phyloP scores from a whole-genome alignment of 305 asterid genomes.

The Fraxinus xanthoxyloides region DNA sequence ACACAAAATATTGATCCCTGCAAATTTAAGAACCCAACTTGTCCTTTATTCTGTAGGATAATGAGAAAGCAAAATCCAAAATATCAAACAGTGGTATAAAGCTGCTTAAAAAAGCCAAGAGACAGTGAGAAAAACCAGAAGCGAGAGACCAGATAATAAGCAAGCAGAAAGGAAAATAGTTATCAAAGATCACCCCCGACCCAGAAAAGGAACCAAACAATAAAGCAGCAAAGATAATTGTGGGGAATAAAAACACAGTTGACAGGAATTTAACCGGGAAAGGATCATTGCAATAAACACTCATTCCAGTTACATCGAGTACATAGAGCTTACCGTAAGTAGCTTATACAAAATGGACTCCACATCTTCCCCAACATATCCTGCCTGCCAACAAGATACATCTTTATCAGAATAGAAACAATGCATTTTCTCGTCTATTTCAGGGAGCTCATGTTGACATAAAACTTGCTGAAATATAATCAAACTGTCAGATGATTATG shows the following conservation, averaged over 20 bases:
- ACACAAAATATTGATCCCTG: background rate
- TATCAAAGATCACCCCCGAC: background rate
- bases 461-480: background rate
- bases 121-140: conserved; percentile 14
- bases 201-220: background rate
- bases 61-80: background rate
- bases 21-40: background rate
- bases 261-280: background rate
- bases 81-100: background rate
- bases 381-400: conserved; percentile 64
- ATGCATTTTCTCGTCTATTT: background rate
- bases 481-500: background rate
- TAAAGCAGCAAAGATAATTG: background rate
- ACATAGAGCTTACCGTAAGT: conserved; percentile 51
- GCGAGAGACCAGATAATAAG: background rate
- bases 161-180: background rate
- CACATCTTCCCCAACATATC: conserved; percentile 98
- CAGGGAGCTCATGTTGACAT: conserved; percentile 8
- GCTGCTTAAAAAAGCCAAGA: background rate
- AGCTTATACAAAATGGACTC: conserved; percentile 95
- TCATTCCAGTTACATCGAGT: background rate
- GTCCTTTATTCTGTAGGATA: background rate
- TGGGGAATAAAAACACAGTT: background rate
- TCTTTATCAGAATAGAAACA: conserved; percentile 8
- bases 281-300: background rate